A percentile compares a stretch with the other conserved stretches of the same genome.
Evolutionary conservation across 768 basidiomycete genomes (phyloP).

Genomic region (Phallus indusiatus): DNA sequence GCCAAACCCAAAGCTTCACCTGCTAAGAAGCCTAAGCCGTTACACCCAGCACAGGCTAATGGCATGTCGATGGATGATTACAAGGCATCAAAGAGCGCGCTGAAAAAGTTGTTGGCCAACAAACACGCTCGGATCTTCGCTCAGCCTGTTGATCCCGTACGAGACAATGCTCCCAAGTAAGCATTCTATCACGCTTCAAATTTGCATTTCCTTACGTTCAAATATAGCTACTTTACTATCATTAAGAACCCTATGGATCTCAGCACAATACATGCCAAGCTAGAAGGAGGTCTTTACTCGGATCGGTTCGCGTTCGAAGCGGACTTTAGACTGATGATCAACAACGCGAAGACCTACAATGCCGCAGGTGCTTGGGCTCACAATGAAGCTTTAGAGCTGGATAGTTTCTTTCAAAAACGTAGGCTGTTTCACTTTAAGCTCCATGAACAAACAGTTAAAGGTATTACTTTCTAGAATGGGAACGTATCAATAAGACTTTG

Average conservation of each 20-base stretch:
- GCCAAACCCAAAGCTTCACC: conserved; percentile 10
- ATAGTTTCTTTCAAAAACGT: conserved; percentile 83
- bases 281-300: conserved; percentile 79
- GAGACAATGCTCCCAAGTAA: conserved; percentile 83
- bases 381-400: conserved; percentile 65
- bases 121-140: conserved; percentile 69
- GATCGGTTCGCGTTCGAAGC: conserved; percentile 74
- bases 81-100: conserved; percentile 59
- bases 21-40: conserved; percentile 32
- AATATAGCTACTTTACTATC: conserved; percentile 75
- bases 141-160: conserved; percentile 91
- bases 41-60: conserved; percentile 61
- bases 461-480: conserved; percentile 61
- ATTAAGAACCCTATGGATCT: conserved; percentile 95
- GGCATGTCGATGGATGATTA: conserved; percentile 75
- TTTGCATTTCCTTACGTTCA: conserved; percentile 1
- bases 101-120: conserved; percentile 71
- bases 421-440: conserved; percentile 23
- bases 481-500: conserved; percentile 74
- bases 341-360: conserved; percentile 85
- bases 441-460: neutral
- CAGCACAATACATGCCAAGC: conserved; percentile 76
- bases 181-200: conserved; percentile 16
- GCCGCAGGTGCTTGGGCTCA: conserved; percentile 58
- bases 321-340: conserved; percentile 83